Evolutionary conservation across 2,329 filamentous ascomycete species (phyloP).

Genomic region (Xylaria sp.): DNA sequence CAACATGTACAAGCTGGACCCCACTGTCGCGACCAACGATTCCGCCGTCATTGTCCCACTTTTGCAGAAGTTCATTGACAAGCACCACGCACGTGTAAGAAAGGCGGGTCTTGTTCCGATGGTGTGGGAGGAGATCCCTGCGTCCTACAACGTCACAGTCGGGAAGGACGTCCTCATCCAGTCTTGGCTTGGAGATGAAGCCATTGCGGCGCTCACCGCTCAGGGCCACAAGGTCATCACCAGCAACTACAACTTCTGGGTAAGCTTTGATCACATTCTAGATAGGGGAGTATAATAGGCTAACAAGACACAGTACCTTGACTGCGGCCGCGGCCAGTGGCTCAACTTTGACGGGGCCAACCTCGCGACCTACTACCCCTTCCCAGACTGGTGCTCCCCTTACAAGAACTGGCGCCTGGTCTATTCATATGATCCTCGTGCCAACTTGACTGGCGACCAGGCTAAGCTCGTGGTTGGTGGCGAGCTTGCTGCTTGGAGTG

Average conservation of each 20-base stretch:
- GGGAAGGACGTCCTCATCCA: conserved; percentile 79
- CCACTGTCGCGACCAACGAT: conserved; percentile 74
- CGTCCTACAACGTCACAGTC: conserved; percentile 80
- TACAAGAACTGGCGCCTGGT: conserved; percentile 83
- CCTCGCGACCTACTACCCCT: conserved; percentile 70
- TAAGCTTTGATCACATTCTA: conserved; percentile 53
- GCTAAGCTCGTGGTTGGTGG: conserved; percentile 80
- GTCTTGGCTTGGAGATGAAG: conserved; percentile 75
- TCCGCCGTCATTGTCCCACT: conserved; percentile 74
- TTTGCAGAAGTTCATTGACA: conserved; percentile 80
- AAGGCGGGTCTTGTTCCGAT: conserved; percentile 74
- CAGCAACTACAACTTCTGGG: conserved; percentile 82
- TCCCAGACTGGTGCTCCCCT: conserved; percentile 82
- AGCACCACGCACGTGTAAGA: conserved; percentile 72
- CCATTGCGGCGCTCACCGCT: conserved; percentile 68
- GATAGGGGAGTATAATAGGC: conserved; percentile 8
- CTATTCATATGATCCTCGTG: conserved; percentile 81
- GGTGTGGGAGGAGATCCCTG: conserved; percentile 89
- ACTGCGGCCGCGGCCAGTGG: conserved; percentile 85
- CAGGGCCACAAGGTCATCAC: conserved; percentile 77
- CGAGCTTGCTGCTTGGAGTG: conserved; percentile 83
- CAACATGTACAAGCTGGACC: conserved; percentile 78
- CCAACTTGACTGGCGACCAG: conserved; percentile 67
- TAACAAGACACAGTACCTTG: conserved; percentile 70
- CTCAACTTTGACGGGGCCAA: conserved; percentile 71